Evolutionary conservation across 202 grass and related monocot species (phyloP).

Genomic region (Saccharum hybrid): DNA sequence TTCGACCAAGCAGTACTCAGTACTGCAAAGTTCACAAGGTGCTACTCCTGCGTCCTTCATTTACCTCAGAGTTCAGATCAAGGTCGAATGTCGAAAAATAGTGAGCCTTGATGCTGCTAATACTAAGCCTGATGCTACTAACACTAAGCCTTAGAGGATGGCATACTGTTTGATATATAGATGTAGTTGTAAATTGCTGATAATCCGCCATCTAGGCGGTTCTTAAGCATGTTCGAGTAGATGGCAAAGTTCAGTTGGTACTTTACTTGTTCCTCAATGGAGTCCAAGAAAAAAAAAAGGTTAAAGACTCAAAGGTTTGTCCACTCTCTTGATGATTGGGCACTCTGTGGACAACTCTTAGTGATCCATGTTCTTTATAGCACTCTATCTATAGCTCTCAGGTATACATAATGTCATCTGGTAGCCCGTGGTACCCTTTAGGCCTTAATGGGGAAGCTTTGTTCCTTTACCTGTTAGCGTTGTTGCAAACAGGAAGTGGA

Average conservation of each 20-base stretch:
- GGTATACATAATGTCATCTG: slow-evolving; percentile 30
- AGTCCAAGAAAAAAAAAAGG: slow-evolving; percentile 16
- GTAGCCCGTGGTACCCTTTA: neutral
- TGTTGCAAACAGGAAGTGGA: slow-evolving; percentile 40
- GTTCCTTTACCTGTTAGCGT: slow-evolving; percentile 45
- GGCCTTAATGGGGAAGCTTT: slow-evolving; percentile 39
- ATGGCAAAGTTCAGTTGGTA: slow-evolving; percentile 35
- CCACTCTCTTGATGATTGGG: neutral
- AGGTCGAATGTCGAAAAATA: neutral
- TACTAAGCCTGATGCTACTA: neutral
- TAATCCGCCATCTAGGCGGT: neutral
- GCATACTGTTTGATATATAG: neutral
- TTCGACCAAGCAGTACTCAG: neutral
- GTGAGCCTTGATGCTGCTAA: neutral
- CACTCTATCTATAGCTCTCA: neutral
- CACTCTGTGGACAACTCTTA: slow-evolving; percentile 16
- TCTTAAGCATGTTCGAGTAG: slow-evolving; percentile 1
- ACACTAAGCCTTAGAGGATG: neutral
- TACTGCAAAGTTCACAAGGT: neutral
- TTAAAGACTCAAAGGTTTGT: neutral
- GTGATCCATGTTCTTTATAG: slow-evolving; percentile 31
- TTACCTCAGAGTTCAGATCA: neutral
- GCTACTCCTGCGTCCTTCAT: neutral
- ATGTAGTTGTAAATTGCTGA: neutral
- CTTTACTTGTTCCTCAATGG: slow-evolving; percentile 26